phyloP scores from a whole-genome alignment of 768 basidiomycete species.

The Gloeophyllum trabeum region DNA sequence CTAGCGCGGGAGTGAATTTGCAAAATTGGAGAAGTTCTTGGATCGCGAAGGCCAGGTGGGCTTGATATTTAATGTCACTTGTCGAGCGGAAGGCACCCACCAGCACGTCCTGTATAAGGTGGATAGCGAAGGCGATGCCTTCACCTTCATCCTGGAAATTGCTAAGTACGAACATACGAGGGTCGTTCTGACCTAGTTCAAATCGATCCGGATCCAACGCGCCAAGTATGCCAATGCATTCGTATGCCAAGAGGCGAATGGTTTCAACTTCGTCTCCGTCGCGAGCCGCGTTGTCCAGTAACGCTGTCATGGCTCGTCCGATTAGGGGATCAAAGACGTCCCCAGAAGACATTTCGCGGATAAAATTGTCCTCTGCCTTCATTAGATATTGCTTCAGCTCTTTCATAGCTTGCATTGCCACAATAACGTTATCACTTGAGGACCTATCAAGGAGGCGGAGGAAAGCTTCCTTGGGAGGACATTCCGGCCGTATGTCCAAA shows the following conservation, averaged over 20 bases:
- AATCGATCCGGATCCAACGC: slow-evolving; percentile 94
- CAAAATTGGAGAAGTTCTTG: slow-evolving; percentile 87
- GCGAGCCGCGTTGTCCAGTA: slow-evolving; percentile 62
- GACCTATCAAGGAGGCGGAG: slow-evolving; percentile 62
- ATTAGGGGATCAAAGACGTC: slow-evolving; percentile 78
- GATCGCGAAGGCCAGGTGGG: slow-evolving; percentile 79
- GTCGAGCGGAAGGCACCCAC: slow-evolving; percentile 88
- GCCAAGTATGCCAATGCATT: slow-evolving; percentile 86
- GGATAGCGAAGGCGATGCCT: slow-evolving; percentile 66
- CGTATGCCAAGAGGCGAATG: slow-evolving; percentile 64
- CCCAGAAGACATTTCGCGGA: slow-evolving; percentile 61
- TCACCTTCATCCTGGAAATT: slow-evolving; percentile 80
- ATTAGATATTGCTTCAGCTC: slow-evolving; percentile 67
- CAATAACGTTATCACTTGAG: slow-evolving; percentile 69
- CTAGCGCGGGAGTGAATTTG: slow-evolving; percentile 69
- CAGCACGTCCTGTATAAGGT: slow-evolving; percentile 77
- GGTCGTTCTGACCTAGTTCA: slow-evolving; percentile 46
- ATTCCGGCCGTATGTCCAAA: slow-evolving; percentile 30
- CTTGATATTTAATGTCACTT: slow-evolving; percentile 89
- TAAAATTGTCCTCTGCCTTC: slow-evolving; percentile 33
- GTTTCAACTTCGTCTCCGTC: slow-evolving; percentile 69
- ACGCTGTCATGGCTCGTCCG: slow-evolving; percentile 50
- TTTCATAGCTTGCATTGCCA: slow-evolving; percentile 58
- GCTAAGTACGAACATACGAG: slow-evolving; percentile 59
- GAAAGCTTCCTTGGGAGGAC: slow-evolving; percentile 44